Percentiles rank a stretch among this genome's conserved stretches.
phyloP scores from a whole-genome alignment of 352 stramenopile species.

The Elongisporangium prolatum region DNA sequence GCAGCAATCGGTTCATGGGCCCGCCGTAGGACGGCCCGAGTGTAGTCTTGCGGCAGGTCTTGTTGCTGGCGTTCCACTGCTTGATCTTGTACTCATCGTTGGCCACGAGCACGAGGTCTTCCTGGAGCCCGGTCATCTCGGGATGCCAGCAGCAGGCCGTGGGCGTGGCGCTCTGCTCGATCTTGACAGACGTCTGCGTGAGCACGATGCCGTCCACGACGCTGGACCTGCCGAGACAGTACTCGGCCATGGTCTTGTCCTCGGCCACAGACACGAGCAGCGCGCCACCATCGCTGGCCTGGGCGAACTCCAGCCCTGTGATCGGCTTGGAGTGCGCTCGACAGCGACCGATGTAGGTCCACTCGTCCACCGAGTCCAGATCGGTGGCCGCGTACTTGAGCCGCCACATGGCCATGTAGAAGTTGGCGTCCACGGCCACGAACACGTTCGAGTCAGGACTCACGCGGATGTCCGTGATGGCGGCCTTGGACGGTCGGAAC shows the following conservation, averaged over 20 bases:
- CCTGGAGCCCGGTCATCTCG: constrained; percentile 61
- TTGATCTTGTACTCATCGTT: constrained; percentile 95
- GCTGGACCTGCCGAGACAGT: constrained; percentile 79
- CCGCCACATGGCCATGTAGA: constrained; percentile 78
- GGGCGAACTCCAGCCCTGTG: constrained; percentile 86
- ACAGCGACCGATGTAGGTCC: constrained; percentile 83
- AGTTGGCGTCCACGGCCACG: constrained; percentile 66
- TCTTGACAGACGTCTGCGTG: constrained; percentile 47
- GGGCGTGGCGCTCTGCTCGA: constrained; percentile 84
- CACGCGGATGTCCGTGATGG: constrained; percentile 78
- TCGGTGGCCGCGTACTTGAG: constrained; percentile 22
- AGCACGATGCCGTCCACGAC: constrained; percentile 86
- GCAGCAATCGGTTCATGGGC: constrained; percentile 77
- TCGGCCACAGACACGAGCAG: constrained; percentile 84
- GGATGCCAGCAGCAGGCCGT: constrained; percentile 91
- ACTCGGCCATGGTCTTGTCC: constrained; percentile 87
- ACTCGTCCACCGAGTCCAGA: constrained; percentile 32
- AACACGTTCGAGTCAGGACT: constrained; percentile 70
- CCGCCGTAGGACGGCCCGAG: constrained; percentile 88
- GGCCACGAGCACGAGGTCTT: constrained; percentile 87
- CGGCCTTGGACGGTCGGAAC: constrained; percentile 62
- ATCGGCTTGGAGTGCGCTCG: constrained; percentile 75
- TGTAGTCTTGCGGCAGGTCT: constrained; percentile 87
- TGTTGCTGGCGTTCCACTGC: constrained; percentile 89
- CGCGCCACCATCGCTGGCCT: constrained; percentile 59